These are phyloP conservation scores for Chamaecrista fasciculata DNA, from an alignment of 306 rosid genomes.

Conservation along the genomic window DNA sequence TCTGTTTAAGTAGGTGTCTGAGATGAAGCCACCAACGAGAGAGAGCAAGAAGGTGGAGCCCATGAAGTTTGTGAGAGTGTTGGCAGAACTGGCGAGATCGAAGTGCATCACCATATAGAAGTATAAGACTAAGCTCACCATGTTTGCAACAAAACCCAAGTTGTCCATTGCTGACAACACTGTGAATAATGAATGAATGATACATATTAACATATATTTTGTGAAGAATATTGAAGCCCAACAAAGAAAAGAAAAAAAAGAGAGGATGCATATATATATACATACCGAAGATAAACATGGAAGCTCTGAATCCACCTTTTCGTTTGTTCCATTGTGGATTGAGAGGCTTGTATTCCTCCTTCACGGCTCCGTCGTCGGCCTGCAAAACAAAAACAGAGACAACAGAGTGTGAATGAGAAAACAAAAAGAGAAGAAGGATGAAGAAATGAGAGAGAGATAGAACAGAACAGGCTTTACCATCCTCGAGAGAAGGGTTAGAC, in stretches of 20 bases:
- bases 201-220: not conserved
- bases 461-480: constrained; percentile 37
- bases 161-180: constrained; percentile 70
- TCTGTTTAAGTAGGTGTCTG: constrained; percentile 73
- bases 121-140: constrained; percentile 73
- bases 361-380: constrained; percentile 44
- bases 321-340: constrained; percentile 29
- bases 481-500: constrained; percentile 24
- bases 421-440: too few species aligned
- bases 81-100: constrained; percentile 58
- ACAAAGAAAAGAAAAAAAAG: not conserved
- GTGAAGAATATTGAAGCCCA: not conserved
- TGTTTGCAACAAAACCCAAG: constrained; percentile 84
- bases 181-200: constrained; percentile 11
- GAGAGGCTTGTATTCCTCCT: constrained; percentile 45
- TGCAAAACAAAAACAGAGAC: constrained; percentile 29
- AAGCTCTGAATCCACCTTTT: constrained; percentile 73
- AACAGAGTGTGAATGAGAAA: constrained; percentile 11
- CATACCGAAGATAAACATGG: constrained; percentile 70
- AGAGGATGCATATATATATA: not conserved
- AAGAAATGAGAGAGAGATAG: not conserved
- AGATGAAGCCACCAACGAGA: constrained; percentile 75
- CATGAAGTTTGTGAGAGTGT: constrained; percentile 79
- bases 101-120: constrained; percentile 60
- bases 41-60: constrained; percentile 77